These are phyloP conservation scores for Sergeia podlipaevii DNA, from an alignment of 208 protist species.

Conservation along the genomic window DNA sequence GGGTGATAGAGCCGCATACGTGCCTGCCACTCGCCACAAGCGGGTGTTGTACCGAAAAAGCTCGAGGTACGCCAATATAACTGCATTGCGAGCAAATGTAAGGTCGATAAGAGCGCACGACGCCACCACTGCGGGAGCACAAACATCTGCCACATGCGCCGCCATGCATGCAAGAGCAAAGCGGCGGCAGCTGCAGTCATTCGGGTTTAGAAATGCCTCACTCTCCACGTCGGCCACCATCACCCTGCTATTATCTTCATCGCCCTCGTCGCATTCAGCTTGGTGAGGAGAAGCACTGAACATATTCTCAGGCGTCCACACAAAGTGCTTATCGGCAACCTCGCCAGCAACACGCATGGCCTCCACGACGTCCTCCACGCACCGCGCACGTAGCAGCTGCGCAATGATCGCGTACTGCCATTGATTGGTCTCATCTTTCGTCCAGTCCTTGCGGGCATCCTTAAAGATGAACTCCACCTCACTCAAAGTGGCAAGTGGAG, in stretches of 20 bases:
- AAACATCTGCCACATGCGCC: constrained; percentile 78
- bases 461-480: constrained; percentile 34
- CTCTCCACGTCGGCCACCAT: constrained; percentile 16
- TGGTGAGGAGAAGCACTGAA: background rate
- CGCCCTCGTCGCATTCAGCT: background rate
- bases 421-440: constrained; percentile 5
- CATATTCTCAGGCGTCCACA: background rate
- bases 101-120: constrained; percentile 32
- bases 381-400: constrained; percentile 25
- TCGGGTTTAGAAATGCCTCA: constrained; percentile 20
- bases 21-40: constrained; percentile 55
- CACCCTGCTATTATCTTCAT: constrained; percentile 11
- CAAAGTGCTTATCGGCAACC: constrained; percentile 11
- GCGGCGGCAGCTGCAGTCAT: constrained; percentile 21
- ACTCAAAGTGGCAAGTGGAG: constrained; percentile 45
- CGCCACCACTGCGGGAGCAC: constrained; percentile 32
- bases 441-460: constrained; percentile 19
- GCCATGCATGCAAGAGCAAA: constrained; percentile 59
- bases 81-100: constrained; percentile 57
- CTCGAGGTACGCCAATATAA: constrained; percentile 39
- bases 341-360: constrained; percentile 34
- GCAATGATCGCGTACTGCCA: constrained; percentile 50
- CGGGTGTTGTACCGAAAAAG: constrained; percentile 38
- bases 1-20: constrained; percentile 68
- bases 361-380: constrained; percentile 35